Evolutionary conservation across 2,329 filamentous ascomycete genomes (phyloP).

Genomic region (Pezicula radicicola): DNA sequence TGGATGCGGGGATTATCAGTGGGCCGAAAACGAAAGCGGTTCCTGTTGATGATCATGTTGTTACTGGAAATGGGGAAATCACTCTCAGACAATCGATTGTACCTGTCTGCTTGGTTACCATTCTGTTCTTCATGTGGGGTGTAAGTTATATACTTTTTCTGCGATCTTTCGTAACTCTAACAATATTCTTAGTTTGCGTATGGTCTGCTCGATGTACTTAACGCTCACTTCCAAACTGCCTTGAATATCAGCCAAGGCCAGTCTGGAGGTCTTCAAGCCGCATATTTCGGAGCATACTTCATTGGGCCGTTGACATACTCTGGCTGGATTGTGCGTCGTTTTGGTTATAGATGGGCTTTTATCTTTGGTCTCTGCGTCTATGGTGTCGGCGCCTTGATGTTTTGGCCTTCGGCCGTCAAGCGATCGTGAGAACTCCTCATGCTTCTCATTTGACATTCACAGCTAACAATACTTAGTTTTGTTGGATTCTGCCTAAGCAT

Average conservation of each 20-base stretch:
- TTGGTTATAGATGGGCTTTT: conserved; percentile 76
- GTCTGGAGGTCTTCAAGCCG: conserved; percentile 63
- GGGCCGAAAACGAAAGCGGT: conserved; percentile 8
- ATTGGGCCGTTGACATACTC: conserved; percentile 63
- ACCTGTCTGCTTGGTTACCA: conserved; percentile 50
- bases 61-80: conserved; percentile 59
- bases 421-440: conserved; percentile 13
- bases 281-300: conserved; percentile 72
- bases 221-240: conserved; percentile 53
- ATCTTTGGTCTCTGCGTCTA: conserved; percentile 74
- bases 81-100: conserved; percentile 62
- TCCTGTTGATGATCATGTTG: conserved; percentile 62
- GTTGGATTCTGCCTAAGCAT: conserved; percentile 24
- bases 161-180: not conserved
- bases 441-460: not conserved
- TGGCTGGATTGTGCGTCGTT: conserved; percentile 66
- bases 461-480: conserved; percentile 12
- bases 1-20: not conserved
- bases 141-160: not conserved
- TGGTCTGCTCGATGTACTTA: conserved; percentile 78
- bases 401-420: conserved; percentile 72
- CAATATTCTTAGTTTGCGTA: conserved; percentile 61
- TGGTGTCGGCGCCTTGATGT: conserved; percentile 72
- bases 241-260: conserved; percentile 55
- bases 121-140: conserved; percentile 85